phyloP scores from a whole-genome alignment of 352 stramenopile genomes.

The Globisporangium iwayamae region DNA sequence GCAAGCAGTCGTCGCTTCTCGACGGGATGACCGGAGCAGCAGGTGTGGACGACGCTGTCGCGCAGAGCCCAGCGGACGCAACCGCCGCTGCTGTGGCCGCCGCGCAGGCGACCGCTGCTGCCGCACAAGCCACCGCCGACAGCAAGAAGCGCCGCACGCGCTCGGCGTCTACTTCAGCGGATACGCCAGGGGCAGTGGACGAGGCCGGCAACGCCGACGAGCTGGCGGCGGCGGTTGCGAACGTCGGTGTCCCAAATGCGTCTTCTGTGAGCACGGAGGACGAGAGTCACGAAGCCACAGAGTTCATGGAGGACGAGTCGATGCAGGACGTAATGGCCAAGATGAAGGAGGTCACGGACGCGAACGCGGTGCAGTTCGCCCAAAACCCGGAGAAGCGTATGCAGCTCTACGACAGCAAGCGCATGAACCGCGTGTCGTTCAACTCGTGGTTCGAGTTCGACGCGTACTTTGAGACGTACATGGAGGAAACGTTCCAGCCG shows the following conservation, averaged over 20 bases:
- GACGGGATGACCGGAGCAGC: neutral
- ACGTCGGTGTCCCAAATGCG: slow-evolving; percentile 10
- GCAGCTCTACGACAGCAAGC: slow-evolving; percentile 76
- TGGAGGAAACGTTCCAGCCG: slow-evolving; percentile 85
- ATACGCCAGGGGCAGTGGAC: neutral
- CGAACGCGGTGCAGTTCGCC: slow-evolving; percentile 34
- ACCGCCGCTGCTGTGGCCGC: slow-evolving; percentile 14
- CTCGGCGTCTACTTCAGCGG: slow-evolving; percentile 6
- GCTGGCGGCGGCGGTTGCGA: neutral
- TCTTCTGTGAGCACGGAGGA: slow-evolving; percentile 25
- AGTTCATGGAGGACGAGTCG: slow-evolving; percentile 49
- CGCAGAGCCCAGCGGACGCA: slow-evolving; percentile 19
- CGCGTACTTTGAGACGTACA: slow-evolving; percentile 86
- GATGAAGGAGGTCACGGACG: slow-evolving; percentile 46
- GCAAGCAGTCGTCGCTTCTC: neutral
- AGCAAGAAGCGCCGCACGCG: slow-evolving; percentile 35
- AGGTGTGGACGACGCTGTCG: slow-evolving; percentile 9
- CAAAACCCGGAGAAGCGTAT: slow-evolving; percentile 31
- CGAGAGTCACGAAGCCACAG: slow-evolving; percentile 25
- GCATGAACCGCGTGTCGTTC: slow-evolving; percentile 82
- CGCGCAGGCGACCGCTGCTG: slow-evolving; percentile 18
- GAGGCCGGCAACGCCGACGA: neutral
- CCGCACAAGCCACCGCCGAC: slow-evolving; percentile 6
- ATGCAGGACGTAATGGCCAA: slow-evolving; percentile 66
- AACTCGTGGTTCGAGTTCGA: slow-evolving; percentile 88